Percentiles rank a stretch among this genome's conserved stretches.
Conservation (phyloP, 2,329 filamentous ascomycete species). For the Alternaria gansuensis region DNA sequence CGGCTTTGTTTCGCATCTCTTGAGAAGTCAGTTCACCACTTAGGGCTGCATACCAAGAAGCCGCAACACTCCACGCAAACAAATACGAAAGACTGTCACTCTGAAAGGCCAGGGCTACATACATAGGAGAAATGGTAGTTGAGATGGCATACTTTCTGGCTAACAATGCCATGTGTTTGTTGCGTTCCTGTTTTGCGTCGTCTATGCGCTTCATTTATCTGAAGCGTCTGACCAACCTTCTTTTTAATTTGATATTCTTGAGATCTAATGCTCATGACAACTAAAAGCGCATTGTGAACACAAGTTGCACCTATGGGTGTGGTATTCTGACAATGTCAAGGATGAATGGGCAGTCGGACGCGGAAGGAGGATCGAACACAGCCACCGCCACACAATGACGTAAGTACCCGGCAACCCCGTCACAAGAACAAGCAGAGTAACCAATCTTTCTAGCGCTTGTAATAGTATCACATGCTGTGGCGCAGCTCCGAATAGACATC, state of each 20-base stretch:
- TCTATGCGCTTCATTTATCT: neutral
- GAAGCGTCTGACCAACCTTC: neutral
- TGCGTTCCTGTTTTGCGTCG: neutral
- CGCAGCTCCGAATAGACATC: constrained; percentile 30
- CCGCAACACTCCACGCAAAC: neutral
- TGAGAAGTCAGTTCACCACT: neutral
- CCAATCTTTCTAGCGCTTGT: constrained; percentile 7
- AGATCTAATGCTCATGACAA: neutral
- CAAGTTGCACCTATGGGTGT: neutral
- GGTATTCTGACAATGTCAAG: neutral
- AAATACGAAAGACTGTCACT: neutral
- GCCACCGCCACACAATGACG: constrained; percentile 29
- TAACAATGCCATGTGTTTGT: neutral
- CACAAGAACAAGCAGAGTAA: constrained; percentile 13
- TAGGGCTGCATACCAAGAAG: neutral
- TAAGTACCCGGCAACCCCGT: constrained; percentile 7
- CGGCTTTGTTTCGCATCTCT: neutral
- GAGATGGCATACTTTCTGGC: neutral
- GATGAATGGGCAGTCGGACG: neutral
- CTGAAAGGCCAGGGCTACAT: neutral
- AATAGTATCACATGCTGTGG: constrained; percentile 41
- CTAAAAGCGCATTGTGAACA: neutral
- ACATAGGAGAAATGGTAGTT: neutral
- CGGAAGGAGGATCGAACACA: constrained; percentile 5
- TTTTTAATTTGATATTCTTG: neutral